These are phyloP conservation scores for Xylaria grammica DNA, from an alignment of 495 filamentous ascomycete species.

Conservation along the genomic window DNA sequence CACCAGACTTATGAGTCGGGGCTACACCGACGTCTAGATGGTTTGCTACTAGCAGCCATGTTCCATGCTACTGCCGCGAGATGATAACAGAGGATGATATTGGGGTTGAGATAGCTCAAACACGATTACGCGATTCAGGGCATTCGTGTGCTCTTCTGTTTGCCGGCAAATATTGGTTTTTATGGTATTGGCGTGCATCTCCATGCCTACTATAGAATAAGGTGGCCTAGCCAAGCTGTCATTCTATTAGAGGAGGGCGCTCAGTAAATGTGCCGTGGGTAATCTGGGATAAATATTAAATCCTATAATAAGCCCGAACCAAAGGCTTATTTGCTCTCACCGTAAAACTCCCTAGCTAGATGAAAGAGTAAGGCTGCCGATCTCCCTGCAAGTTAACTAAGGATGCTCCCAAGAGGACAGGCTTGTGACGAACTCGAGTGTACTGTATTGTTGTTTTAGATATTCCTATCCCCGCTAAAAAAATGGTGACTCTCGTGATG, in stretches of 20 bases:
- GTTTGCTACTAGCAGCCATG: too few species aligned
- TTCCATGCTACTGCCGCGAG: background rate
- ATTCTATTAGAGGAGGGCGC: background rate
- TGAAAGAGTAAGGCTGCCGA: background rate
- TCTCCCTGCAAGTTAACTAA: background rate
- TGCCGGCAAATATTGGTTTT: background rate
- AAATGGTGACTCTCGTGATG: background rate
- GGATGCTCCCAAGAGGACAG: background rate
- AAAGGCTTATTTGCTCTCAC: background rate
- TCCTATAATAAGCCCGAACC: background rate
- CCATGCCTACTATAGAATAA: background rate
- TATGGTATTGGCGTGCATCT: background rate
- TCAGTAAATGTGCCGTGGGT: background rate
- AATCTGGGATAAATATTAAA: slow-evolving; percentile 4
- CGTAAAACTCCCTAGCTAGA: background rate
- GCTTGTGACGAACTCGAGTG: background rate
- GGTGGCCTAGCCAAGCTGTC: background rate
- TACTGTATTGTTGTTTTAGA: background rate
- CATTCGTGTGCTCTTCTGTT: background rate
- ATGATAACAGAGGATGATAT: background rate
- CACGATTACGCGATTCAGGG: background rate
- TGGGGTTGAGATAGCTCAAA: background rate
- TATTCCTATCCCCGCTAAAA: background rate
- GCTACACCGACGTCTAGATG: too few species aligned
- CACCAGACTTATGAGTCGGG: too few species aligned